Evolutionary conservation across 2,329 filamentous ascomycete species (phyloP), one percentile per base, ranked within the genome.

Genomic region (Fusarium hainanense): DNA sequence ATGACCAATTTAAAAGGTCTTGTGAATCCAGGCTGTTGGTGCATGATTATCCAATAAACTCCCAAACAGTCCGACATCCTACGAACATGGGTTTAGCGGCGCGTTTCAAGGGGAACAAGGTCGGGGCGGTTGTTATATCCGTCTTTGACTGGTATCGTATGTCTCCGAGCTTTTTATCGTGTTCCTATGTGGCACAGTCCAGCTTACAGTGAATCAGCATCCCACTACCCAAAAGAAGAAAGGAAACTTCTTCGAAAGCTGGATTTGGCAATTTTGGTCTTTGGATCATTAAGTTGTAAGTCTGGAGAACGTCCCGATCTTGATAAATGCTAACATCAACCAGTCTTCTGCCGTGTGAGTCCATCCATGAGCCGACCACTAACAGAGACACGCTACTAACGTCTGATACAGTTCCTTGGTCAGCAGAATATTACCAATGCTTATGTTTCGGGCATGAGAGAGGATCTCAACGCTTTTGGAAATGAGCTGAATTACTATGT

Each of bases 401-500:
- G 11, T 25, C 4, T 4, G 0, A 3, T 6, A 0, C 7, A 62
- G 58, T 61, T 62, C 1, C 56, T 62, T 0, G 56, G 58, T 0
- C 56, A 62, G 16, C 56, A 62, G 18, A 61, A 62, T 1, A 42
- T 62, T 0, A 62, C 56, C 2, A 61, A 62, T 12, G 56, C 56
- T 4, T 61, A 61, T 8, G 46, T 62, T 8, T 62, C 56, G 0
- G 56, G 58, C 1, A 62, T 62, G 56, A 46, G n/a, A 18, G 58
- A 54, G 1, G 46, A 62, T 1, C 6, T 62, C 0, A 20, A 40
- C 1, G 46, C 56, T 0, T 62, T 40, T 9, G 40, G 46, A 1
- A 62, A 62, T 4, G 46, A 62, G 30, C 10, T 62, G 1, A 61
- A 62, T 5, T 62, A 61, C 3, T 62, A 61, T 7, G 46, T 62